These are phyloP conservation scores for Pichia sp. DNA, from an alignment of 1,139 yeast species.

Conservation along the genomic window DNA sequence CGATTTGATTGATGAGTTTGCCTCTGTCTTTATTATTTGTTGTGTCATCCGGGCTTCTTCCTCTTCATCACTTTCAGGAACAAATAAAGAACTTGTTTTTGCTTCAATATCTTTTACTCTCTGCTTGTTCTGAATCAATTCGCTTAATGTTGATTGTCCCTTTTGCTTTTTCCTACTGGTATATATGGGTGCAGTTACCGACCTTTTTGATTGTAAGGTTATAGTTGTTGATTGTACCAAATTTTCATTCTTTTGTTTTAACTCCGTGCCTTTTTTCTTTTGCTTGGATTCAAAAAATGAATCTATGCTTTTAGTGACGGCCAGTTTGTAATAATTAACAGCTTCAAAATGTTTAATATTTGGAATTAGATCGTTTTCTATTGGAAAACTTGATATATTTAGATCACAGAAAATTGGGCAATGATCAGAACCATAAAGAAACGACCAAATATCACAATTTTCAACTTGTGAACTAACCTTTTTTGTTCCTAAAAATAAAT, in stretches of 20 bases:
- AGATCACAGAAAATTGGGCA: conserved; percentile 84
- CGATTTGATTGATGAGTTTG: background rate
- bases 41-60: background rate
- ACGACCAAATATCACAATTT: conserved; percentile 61
- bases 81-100: conserved; percentile 12
- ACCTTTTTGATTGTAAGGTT: background rate
- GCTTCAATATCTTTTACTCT: background rate
- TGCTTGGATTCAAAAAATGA: conserved; percentile 35
- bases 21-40: background rate
- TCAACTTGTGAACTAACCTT: conserved; percentile 32
- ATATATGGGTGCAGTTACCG: conserved; percentile 12
- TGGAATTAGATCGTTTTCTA: background rate
- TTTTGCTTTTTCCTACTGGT: conserved; percentile 20
- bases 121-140: conserved; percentile 21
- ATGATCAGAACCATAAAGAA: conserved; percentile 82
- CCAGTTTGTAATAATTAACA: conserved; percentile 42
- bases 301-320: conserved; percentile 46
- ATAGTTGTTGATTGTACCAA: background rate
- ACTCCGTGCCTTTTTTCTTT: background rate
- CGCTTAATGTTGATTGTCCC: conserved; percentile 24
- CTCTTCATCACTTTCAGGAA: conserved; percentile 14
- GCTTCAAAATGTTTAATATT: conserved; percentile 48
- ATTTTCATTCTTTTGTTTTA: background rate
- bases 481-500: conserved; percentile 53
- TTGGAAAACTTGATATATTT: conserved; percentile 17